A percentile compares a stretch with the other conserved stretches of the same genome.
Evolutionary conservation across 352 stramenopile genomes (phyloP).

Genomic region (Globisporangium mamillatum): DNA sequence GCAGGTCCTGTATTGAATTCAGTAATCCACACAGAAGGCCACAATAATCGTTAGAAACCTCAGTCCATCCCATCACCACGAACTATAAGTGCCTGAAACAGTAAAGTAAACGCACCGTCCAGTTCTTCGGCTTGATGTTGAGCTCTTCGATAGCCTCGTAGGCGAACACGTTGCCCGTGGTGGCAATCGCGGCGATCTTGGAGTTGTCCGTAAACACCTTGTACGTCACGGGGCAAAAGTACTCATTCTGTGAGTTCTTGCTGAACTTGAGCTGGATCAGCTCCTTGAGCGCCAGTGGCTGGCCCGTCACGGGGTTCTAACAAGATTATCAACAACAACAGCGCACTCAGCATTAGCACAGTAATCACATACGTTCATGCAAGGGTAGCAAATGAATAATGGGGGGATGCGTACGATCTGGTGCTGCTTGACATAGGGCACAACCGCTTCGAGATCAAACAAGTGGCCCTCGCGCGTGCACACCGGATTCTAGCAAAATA

Average conservation of each 20-base stretch:
- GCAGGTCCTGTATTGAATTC: conserved; percentile 74
- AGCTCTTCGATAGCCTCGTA: conserved; percentile 98
- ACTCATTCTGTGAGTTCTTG: conserved; percentile 76
- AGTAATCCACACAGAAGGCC: conserved; percentile 4
- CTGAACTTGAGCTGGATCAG: conserved; percentile 90
- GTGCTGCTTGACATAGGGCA: conserved; percentile 95
- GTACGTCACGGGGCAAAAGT: conserved; percentile 94
- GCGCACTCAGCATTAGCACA: neutral
- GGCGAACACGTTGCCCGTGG: conserved; percentile 94
- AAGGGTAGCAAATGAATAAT: neutral
- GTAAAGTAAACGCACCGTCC: conserved; percentile 40
- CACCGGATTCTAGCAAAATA: conserved; percentile 82
- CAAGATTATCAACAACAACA: neutral
- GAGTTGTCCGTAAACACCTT: conserved; percentile 92
- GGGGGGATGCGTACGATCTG: conserved; percentile 65
- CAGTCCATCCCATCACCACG: too few species aligned
- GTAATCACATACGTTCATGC: neutral
- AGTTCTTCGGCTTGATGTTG: conserved; percentile 98
- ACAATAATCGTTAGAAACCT: neutral
- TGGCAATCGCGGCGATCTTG: conserved; percentile 79
- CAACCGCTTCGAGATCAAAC: conserved; percentile 96
- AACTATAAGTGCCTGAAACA: too few species aligned
- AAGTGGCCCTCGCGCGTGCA: conserved; percentile 94
- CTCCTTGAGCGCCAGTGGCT: conserved; percentile 89
- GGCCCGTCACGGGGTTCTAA: conserved; percentile 94